Percentiles rank a stretch among this genome's conserved stretches.
Evolutionary conservation across 2,329 filamentous ascomycete species (phyloP).

Genomic region (Dryadomyces quercus-mongolicae): DNA sequence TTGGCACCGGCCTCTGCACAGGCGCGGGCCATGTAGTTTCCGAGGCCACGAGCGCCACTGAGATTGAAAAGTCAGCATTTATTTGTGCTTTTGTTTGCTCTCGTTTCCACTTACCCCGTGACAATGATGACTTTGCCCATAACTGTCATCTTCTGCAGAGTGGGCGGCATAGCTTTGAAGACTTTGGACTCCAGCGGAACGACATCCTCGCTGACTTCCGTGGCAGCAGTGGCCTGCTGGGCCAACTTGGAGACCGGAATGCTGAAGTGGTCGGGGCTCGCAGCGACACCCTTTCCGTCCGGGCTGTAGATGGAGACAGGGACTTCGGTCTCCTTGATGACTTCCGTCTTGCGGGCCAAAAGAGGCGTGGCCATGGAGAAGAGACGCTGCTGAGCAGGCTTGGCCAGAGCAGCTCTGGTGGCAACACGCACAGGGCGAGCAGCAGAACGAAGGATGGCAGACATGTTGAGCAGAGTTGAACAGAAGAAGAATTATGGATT

Average conservation of each 20-base stretch:
- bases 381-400: conserved; percentile 16
- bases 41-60: conserved; percentile 64
- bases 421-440: conserved; percentile 18
- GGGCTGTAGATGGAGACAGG: conserved; percentile 42
- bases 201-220: conserved; percentile 30
- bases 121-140: conserved; percentile 60
- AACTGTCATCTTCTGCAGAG: conserved; percentile 57
- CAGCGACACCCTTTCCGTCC: conserved; percentile 30
- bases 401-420: conserved; percentile 14
- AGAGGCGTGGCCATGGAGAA: conserved; percentile 24
- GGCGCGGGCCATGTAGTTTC: conserved; percentile 68
- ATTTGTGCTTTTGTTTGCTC: not conserved
- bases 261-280: conserved; percentile 37
- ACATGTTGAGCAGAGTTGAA: conserved; percentile 14
- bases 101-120: conserved; percentile 48
- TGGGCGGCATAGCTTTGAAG: conserved; percentile 46
- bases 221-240: conserved; percentile 14
- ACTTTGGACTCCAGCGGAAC: conserved; percentile 40
- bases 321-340: conserved; percentile 44
- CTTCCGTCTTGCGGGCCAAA: conserved; percentile 27
- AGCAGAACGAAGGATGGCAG: conserved; percentile 16
- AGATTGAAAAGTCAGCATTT: conserved; percentile 16
- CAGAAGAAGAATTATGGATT: not conserved
- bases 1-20: conserved; percentile 65
- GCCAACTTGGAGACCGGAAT: conserved; percentile 32